Base-by-base conservation (phyloP, 164 flowering plant genomes). In the Magnolia officinalis region DNA sequence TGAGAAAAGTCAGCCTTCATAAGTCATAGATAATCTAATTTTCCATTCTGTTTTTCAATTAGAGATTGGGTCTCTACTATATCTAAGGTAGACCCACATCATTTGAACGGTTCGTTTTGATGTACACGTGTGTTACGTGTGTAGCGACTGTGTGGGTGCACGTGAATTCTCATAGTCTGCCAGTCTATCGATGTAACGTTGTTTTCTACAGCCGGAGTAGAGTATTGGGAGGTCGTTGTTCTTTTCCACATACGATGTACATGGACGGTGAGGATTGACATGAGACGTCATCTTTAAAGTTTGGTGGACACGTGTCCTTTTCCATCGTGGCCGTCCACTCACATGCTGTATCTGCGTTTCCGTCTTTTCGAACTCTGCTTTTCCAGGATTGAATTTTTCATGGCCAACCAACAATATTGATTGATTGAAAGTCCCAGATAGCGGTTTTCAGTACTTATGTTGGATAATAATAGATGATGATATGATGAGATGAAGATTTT, bases 241-340 rank as follows among this genome's bases (percentile, higher is more conserved):
- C 24, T 61, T 65, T 65, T 66, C 8, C 13, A 18, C 20, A 31
- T 37, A 1, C 16, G 2, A 23, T 8, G 50, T 50, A 20, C 3
- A 58, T 7, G n/a, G 70, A 8, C n/a, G 4, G 24, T 63, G 7
- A 24, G 58, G 78, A 69, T 55, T 13, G 63, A 45, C 1, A 19
- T n/a, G 31, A 8, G 59, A 31, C 78, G 65, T 76, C 73, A 75
- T 67, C 9, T 26, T 58, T 58, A 18, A 58, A 5, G 9, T 19
- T 29, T 8, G 16, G 14, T 29, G 18, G 78, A 55, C 78, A 70
- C 73, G 78, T 70, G 72, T 55, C 14, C 1, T 50, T 75, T 26
- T 37, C 1, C 11, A 69, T 68, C 72, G 67, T 70, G 67, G 73
- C 52, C 72, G 72, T 69, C 72, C 77, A 75, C 63, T 75, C 76